These are phyloP conservation scores for Bipolaris bicolor DNA, from an alignment of 2,329 filamentous ascomycete genomes.

Conservation along the genomic window DNA sequence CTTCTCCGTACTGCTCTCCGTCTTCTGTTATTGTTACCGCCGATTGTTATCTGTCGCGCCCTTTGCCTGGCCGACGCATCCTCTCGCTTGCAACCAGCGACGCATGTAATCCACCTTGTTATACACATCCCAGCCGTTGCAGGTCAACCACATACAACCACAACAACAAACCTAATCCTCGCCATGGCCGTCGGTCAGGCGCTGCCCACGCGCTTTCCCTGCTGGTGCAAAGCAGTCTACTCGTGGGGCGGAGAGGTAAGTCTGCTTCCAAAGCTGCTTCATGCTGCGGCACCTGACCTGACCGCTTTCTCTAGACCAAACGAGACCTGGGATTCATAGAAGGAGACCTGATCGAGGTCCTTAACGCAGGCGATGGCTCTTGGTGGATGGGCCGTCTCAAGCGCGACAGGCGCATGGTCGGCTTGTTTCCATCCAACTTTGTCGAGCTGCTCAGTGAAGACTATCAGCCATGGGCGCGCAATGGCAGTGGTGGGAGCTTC, in stretches of 20 bases:
- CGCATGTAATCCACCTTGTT: slow-evolving; percentile 24
- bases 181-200: slow-evolving; percentile 56
- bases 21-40: slow-evolving; percentile 14
- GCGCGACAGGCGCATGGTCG: slow-evolving; percentile 87
- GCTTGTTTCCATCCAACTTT: slow-evolving; percentile 96
- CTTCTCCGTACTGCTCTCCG: slow-evolving; percentile 6
- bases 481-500: slow-evolving; percentile 54
- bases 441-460: slow-evolving; percentile 85
- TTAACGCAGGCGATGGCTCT: slow-evolving; percentile 95
- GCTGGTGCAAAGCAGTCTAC: slow-evolving; percentile 89
- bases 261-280: slow-evolving; percentile 9
- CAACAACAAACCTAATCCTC: slow-evolving; percentile 1
- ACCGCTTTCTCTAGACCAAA: slow-evolving; percentile 66
- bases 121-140: slow-evolving; percentile 28
- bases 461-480: slow-evolving; percentile 77
- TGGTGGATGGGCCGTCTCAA: slow-evolving; percentile 97
- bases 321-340: slow-evolving; percentile 96
- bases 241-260: slow-evolving; percentile 84
- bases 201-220: slow-evolving; percentile 81
- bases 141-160: slow-evolving; percentile 14
- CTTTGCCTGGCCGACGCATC: slow-evolving; percentile 7
- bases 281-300: slow-evolving; percentile 25
- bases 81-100: slow-evolving; percentile 12
- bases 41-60: slow-evolving; percentile 6
- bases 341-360: slow-evolving; percentile 95